Percentiles rank a stretch among this genome's conserved stretches.
Conservation (phyloP, 2,329 filamentous ascomycete species). For the Penicillium sp. region DNA sequence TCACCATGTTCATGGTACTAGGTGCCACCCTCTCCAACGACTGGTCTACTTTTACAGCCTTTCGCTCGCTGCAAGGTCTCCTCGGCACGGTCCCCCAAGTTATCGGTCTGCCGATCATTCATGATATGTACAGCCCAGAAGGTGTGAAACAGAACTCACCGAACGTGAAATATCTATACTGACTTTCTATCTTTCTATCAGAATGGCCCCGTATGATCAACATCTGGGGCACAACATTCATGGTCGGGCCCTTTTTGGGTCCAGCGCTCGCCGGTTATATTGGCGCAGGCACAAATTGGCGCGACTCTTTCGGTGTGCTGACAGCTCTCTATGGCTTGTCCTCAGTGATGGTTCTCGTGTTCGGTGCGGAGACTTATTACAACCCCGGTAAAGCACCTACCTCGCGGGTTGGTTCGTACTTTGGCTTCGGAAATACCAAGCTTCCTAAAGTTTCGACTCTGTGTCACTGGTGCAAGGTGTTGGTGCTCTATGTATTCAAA, state of each 20-base stretch:
- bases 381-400: constrained; percentile 17
- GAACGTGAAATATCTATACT: not conserved
- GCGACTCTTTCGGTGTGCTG: constrained; percentile 40
- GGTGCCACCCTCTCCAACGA: constrained; percentile 45
- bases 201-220: constrained; percentile 47
- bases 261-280: constrained; percentile 46
- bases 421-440: constrained; percentile 38
- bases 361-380: constrained; percentile 43
- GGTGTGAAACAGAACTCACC: constrained; percentile 18
- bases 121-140: constrained; percentile 42
- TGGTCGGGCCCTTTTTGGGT: constrained; percentile 44
- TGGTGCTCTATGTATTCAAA: constrained; percentile 37
- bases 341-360: constrained; percentile 38
- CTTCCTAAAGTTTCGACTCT: constrained; percentile 34
- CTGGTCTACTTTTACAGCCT: constrained; percentile 46
- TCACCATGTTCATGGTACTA: constrained; percentile 45
- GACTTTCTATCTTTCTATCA: too few relatives aligned
- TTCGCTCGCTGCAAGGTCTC: constrained; percentile 44
- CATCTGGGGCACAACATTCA: constrained; percentile 45
- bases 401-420: constrained; percentile 32
- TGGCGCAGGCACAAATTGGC: constrained; percentile 38
- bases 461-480: constrained; percentile 27
- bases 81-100: constrained; percentile 47
- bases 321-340: constrained; percentile 43
- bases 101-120: constrained; percentile 45